These are phyloP conservation scores for Amanita exitialis DNA, from an alignment of 768 basidiomycete genomes.

Conservation along the genomic window DNA sequence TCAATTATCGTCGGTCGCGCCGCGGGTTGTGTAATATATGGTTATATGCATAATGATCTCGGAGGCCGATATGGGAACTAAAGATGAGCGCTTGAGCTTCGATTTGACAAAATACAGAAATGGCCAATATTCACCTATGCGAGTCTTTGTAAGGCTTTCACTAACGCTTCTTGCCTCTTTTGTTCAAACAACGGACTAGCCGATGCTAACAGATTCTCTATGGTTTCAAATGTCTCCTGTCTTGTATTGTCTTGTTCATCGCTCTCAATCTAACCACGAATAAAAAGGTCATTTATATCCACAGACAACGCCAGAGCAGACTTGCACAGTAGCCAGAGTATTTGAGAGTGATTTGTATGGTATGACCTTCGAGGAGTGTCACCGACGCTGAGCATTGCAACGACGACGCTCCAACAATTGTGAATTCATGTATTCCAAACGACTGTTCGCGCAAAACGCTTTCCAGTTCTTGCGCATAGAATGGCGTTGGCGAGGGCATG, in stretches of 20 bases:
- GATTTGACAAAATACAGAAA: background rate
- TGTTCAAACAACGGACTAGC: constrained; percentile 44
- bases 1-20: background rate
- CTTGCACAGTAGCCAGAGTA: constrained; percentile 48
- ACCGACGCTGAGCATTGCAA: constrained; percentile 45
- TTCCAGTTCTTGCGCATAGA: constrained; percentile 40
- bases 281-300: background rate
- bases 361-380: constrained; percentile 45
- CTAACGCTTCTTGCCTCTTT: constrained; percentile 34
- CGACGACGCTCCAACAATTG: constrained; percentile 25
- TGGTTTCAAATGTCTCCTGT: constrained; percentile 36
- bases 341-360: constrained; percentile 36
- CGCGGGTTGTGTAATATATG: background rate
- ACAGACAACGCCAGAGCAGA: background rate
- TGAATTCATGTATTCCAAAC: constrained; percentile 42
- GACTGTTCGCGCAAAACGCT: constrained; percentile 48
- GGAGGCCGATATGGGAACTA: background rate
- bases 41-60: background rate
- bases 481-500: constrained; percentile 17
- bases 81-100: background rate
- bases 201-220: constrained; percentile 47
- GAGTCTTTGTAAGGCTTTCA: constrained; percentile 37
- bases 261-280: background rate
- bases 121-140: constrained; percentile 7
- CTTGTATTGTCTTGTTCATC: constrained; percentile 9